Base-by-base conservation (phyloP, 2,329 filamentous ascomycete species). In the Sarocladium oryzae region DNA sequence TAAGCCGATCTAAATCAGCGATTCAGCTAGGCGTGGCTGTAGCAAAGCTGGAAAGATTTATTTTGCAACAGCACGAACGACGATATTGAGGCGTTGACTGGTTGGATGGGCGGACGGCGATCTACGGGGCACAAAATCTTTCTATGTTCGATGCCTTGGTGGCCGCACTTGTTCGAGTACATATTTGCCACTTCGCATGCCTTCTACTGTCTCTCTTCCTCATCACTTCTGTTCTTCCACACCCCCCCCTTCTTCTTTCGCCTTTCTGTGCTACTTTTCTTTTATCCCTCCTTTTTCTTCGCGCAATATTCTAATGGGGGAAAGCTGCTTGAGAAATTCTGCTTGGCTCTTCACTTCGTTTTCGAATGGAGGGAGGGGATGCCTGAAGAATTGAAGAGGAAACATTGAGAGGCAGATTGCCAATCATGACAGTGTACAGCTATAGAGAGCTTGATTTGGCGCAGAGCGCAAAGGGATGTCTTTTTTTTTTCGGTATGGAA, bases 391-490 rank as follows among this genome's bases (percentile, higher is more conserved):
- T 23, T 43, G 4, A 9, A 7, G 32, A 21, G 13, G 24, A 36
- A 36, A 6, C 4, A 54, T 54, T 53, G 52, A 54, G 57, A 56
- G 58, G 52, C 13, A 21, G 52, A 43, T 41, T 51, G 16, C 13
- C 43, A 52, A 54, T 61, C 54, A 61, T 56, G 56, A 38, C 43
- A 58, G 57, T 67, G 64, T 65, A 65, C 60, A 66, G 61, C 64
- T 63, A 66, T 66, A 66, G 62, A 67, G 61, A 43, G 40, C 40
- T 43, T 62, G 7, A 11, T 48, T 65, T 58, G 59, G 65, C 62
- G 65, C 63, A 66, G 61, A 63, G 66, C 63, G 66, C 64, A 59
- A 21, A 48, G 43, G 43, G 33, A 32, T 16, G 3, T 32, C 15
- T 16, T 21, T 26, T 28, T 26, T 28, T 26, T 4, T 20, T 26